Evolutionary conservation across 768 basidiomycete species (phyloP).

Genomic region (Krasilnikovozyma curviuscula): DNA sequence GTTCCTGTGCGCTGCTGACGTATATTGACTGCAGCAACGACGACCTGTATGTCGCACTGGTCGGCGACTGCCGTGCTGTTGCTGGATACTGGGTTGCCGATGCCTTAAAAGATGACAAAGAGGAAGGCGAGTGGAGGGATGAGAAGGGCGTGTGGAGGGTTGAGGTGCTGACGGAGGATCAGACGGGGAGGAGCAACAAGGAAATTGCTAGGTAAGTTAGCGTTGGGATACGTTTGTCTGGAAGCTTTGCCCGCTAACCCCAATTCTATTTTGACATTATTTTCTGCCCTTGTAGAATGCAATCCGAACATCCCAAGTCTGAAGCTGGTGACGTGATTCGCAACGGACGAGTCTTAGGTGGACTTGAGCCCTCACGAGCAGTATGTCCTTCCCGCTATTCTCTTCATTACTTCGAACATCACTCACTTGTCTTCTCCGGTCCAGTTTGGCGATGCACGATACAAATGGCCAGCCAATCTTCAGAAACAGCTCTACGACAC

Average conservation of each 20-base stretch:
- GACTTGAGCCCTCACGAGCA: slow-evolving; percentile 47
- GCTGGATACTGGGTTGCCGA: slow-evolving; percentile 74
- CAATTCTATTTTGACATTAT: background rate
- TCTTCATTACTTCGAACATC: background rate
- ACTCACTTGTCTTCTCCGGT: no score
- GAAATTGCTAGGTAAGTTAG: slow-evolving; percentile 54
- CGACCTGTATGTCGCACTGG: slow-evolving; percentile 72
- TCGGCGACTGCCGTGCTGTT: slow-evolving; percentile 87
- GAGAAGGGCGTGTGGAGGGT: slow-evolving; percentile 66
- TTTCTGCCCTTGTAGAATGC: slow-evolving; percentile 29
- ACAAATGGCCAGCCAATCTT: slow-evolving; percentile 34
- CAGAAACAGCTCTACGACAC: slow-evolving; percentile 34
- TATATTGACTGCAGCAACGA: slow-evolving; percentile 64
- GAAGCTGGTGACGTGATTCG: slow-evolving; percentile 55
- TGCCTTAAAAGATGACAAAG: slow-evolving; percentile 7
- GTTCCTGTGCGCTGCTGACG: slow-evolving; percentile 79
- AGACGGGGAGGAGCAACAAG: slow-evolving; percentile 75
- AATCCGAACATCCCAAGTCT: slow-evolving; percentile 58
- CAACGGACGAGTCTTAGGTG: slow-evolving; percentile 65
- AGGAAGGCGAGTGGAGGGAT: slow-evolving; percentile 19
- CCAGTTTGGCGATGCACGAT: slow-evolving; percentile 63
- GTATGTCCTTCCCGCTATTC: background rate
- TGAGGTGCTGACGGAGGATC: slow-evolving; percentile 86
- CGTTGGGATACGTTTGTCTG: no score
- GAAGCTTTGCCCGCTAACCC: background rate